Conservation (phyloP, 768 basidiomycete genomes). For the Candolleomyces aberdarensis region DNA sequence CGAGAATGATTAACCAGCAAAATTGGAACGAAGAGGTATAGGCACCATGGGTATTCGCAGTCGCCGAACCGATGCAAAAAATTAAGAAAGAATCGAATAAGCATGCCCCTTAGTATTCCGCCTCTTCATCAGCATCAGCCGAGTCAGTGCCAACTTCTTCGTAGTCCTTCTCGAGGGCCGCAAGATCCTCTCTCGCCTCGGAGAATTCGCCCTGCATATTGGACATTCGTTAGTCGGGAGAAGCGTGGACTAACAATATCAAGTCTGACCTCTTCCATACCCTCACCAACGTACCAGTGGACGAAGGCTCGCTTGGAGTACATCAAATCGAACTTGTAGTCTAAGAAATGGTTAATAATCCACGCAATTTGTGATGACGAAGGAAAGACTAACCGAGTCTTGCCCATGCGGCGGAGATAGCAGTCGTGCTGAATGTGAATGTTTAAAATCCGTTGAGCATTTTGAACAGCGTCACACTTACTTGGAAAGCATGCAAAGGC, state of each 20-base stretch:
- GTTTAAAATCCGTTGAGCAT: not conserved
- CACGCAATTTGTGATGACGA: too few species aligned
- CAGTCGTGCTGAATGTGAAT: slow-evolving; percentile 52
- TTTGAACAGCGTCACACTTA: slow-evolving; percentile 4
- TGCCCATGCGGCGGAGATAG: slow-evolving; percentile 93
- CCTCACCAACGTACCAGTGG: slow-evolving; percentile 97
- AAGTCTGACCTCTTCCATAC: slow-evolving; percentile 80
- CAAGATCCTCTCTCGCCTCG: slow-evolving; percentile 97
- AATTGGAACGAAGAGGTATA: not conserved
- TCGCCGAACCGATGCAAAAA: slow-evolving; percentile 2
- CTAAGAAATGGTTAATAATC: too few species aligned
- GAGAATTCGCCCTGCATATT: slow-evolving; percentile 83
- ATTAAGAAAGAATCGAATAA: not conserved
- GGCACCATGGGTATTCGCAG: slow-evolving; percentile 5
- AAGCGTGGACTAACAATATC: not conserved
- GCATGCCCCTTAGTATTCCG: slow-evolving; percentile 1
- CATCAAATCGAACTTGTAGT: slow-evolving; percentile 97
- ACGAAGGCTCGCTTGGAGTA: slow-evolving; percentile 94
- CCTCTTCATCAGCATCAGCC: slow-evolving; percentile 50
- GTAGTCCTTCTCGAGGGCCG: slow-evolving; percentile 98
- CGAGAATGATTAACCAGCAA: not conserved
- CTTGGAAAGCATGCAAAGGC: slow-evolving; percentile 95
- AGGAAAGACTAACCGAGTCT: slow-evolving; percentile 44
- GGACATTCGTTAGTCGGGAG: not conserved
- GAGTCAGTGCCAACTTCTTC: slow-evolving; percentile 72